These are phyloP conservation scores for Trichoderma aggressivum DNA, from an alignment of 2,329 filamentous ascomycete genomes.

Conservation along the genomic window DNA sequence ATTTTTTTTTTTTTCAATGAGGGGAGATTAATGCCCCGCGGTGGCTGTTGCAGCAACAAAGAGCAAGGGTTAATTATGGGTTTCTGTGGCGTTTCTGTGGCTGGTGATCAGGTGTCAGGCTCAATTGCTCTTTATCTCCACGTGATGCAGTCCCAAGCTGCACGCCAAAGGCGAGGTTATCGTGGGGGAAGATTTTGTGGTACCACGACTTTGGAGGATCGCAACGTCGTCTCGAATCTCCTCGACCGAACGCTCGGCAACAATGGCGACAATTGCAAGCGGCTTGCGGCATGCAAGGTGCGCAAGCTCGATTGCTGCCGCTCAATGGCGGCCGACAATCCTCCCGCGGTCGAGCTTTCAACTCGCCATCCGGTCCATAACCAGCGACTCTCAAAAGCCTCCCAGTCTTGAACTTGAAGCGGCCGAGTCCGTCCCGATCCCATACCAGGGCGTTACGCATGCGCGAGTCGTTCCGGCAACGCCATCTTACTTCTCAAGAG, in stretches of 20 bases:
- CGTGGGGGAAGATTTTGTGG: conserved; percentile 5
- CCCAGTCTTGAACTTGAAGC: conserved; percentile 20
- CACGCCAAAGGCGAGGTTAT: neutral
- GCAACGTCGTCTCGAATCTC: conserved; percentile 19
- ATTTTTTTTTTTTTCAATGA: conserved; percentile 37
- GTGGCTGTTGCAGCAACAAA: conserved; percentile 26
- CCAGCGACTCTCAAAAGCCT: conserved; percentile 22
- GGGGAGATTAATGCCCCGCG: conserved; percentile 33
- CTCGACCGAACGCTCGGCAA: conserved; percentile 25
- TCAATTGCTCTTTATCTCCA: conserved; percentile 23
- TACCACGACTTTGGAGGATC: neutral
- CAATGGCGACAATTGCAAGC: conserved; percentile 37
- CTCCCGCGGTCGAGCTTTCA: conserved; percentile 26
- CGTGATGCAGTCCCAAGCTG: conserved; percentile 21
- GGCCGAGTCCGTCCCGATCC: conserved; percentile 27
- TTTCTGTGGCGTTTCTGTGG: conserved; percentile 2
- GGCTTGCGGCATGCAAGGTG: conserved; percentile 38
- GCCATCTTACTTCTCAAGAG: conserved; percentile 91
- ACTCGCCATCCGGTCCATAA: conserved; percentile 27
- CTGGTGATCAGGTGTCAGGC: neutral
- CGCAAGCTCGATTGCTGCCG: conserved; percentile 29
- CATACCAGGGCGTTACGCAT: conserved; percentile 39
- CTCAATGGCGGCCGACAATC: conserved; percentile 31
- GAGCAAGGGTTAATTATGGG: conserved; percentile 17
- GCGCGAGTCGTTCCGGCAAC: conserved; percentile 79